Percentiles rank a stretch among this genome's conserved stretches.
Conservation (phyloP, 345 rosid species). For the Pistacia atlantica region DNA sequence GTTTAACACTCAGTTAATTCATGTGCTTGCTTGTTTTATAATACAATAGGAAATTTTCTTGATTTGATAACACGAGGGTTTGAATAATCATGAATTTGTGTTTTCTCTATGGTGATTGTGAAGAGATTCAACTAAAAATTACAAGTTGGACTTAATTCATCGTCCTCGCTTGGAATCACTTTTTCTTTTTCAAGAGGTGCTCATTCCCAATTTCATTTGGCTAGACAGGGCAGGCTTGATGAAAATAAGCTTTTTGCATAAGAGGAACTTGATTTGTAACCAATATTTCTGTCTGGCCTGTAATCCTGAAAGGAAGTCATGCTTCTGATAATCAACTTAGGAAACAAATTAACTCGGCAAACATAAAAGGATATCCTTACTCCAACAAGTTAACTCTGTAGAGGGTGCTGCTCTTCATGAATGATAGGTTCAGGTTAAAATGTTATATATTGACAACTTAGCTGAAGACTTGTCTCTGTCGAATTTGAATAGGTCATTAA, state of each 20-base stretch:
- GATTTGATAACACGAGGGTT: neutral
- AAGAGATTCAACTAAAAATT: neutral
- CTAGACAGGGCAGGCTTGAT: no score
- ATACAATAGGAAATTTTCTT: neutral
- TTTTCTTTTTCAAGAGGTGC: neutral
- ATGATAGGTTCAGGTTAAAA: neutral
- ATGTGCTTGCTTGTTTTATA: constrained; percentile 1
- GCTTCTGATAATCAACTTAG: neutral
- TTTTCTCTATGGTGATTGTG: neutral
- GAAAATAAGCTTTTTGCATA: no score
- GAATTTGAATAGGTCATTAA: constrained; percentile 60
- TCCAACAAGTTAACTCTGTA: neutral
- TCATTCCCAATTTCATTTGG: neutral
- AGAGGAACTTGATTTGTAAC: neutral
- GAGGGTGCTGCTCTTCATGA: neutral
- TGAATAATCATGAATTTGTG: neutral
- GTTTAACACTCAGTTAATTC: neutral
- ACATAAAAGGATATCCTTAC: neutral
- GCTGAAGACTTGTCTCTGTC: neutral
- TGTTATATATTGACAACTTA: neutral
- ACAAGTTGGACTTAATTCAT: no score
- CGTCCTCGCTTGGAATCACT: neutral
- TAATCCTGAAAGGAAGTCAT: neutral
- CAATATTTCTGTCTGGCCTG: neutral
- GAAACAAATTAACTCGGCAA: neutral